phyloP scores from a whole-genome alignment of 129 eudicot genomes.

The Helianthus tuberosus region DNA sequence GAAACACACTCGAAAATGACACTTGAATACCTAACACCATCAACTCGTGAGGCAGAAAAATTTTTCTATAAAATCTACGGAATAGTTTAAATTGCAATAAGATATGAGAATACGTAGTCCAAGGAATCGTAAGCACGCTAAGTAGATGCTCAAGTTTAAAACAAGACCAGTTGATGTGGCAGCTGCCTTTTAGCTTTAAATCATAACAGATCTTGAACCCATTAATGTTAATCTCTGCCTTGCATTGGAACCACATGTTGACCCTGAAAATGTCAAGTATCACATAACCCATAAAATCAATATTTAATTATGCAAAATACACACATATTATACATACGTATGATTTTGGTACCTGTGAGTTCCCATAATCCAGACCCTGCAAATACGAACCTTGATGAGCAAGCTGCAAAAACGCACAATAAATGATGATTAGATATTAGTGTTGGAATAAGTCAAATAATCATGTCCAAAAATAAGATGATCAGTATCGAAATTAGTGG shows the following conservation, averaged over 20 bases:
- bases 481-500: too few relatives aligned
- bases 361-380: slow-evolving; percentile 65
- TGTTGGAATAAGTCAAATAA: too few relatives aligned
- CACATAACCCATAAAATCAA: slow-evolving; percentile 3
- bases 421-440: neutral
- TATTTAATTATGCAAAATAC: neutral
- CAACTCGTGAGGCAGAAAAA: neutral
- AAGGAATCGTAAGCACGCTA: slow-evolving; percentile 10
- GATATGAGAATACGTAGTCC: slow-evolving; percentile 23
- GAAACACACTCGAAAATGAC: neutral
- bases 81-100: slow-evolving; percentile 15
- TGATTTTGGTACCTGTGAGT: slow-evolving; percentile 47
- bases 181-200: neutral
- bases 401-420: slow-evolving; percentile 34
- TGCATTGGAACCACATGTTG: slow-evolving; percentile 65
- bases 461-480: too few relatives aligned
- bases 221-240: slow-evolving; percentile 52
- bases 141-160: slow-evolving; percentile 24
- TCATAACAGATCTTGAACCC: neutral
- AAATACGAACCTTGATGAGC: slow-evolving; percentile 58
- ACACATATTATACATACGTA: neutral
- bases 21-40: neutral
- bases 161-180: slow-evolving; percentile 17
- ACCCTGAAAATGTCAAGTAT: slow-evolving; percentile 43
- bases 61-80: slow-evolving; percentile 11